A percentile compares a stretch with the other conserved stretches of the same genome.
Evolutionary conservation across 768 basidiomycete genomes (phyloP).

Genomic region (Mycena rebaudengoi): DNA sequence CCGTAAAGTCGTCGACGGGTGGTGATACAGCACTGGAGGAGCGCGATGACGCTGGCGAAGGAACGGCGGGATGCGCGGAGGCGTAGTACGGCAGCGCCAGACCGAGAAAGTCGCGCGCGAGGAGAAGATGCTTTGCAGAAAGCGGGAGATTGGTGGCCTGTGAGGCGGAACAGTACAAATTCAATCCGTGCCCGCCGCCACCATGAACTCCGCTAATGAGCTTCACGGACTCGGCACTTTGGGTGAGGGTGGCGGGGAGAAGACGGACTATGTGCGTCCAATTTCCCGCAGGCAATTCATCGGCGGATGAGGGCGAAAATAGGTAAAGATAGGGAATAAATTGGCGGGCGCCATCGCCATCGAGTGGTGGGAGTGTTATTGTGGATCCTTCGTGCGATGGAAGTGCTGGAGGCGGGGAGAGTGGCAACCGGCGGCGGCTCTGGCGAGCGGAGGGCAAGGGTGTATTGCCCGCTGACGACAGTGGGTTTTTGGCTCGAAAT

Average conservation of each 20-base stretch:
- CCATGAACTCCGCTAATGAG: neutral
- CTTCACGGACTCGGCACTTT: neutral
- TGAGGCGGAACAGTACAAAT: neutral
- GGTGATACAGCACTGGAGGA: neutral
- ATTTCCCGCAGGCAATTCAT: constrained; percentile 3
- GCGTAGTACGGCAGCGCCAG: constrained; percentile 26
- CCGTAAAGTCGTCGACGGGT: too few relatives aligned
- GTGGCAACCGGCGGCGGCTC: neutral
- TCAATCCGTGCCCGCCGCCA: neutral
- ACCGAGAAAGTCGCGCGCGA: constrained; percentile 28
- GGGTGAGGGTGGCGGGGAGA: neutral
- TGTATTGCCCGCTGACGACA: constrained; percentile 18
- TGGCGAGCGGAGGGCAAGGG: neutral
- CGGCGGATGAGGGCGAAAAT: neutral
- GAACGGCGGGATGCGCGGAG: constrained; percentile 7
- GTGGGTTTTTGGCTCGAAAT: neutral
- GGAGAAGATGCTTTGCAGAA: constrained; percentile 3
- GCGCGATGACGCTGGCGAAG: neutral
- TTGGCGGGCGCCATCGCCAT: constrained; percentile 2
- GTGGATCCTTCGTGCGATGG: neutral
- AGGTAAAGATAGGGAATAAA: constrained; percentile 25
- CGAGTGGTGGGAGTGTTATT: neutral
- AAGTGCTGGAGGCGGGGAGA: neutral
- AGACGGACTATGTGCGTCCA: constrained; percentile 27
- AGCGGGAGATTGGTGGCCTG: constrained; percentile 7